Percentiles rank a stretch among this genome's conserved stretches.
Evolutionary conservation across 768 basidiomycete species (phyloP).

Genomic region (Tulasnella sp.): DNA sequence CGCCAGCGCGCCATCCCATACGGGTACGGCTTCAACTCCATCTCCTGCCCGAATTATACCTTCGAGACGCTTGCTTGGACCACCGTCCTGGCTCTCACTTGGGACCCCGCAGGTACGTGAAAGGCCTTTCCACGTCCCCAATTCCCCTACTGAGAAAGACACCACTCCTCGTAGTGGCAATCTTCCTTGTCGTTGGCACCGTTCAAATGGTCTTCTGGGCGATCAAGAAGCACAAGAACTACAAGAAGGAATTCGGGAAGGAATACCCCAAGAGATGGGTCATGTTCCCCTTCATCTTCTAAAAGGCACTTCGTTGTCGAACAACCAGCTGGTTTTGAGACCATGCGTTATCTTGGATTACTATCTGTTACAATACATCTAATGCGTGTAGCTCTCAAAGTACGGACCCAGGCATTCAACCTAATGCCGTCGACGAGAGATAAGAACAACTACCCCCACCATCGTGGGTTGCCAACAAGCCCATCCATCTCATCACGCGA

Average conservation of each 20-base stretch:
- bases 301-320: constrained; percentile 3
- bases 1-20: constrained; percentile 72
- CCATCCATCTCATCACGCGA: neutral
- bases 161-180: constrained; percentile 31
- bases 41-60: constrained; percentile 89
- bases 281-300: constrained; percentile 66
- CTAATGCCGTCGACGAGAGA: neutral
- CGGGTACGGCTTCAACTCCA: constrained; percentile 85
- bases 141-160: neutral
- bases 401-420: too few relatives aligned
- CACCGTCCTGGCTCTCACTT: constrained; percentile 61
- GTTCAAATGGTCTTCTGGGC: constrained; percentile 82
- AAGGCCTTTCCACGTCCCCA: neutral
- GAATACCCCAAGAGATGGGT: constrained; percentile 71
- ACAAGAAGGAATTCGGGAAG: constrained; percentile 89
- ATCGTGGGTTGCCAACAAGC: too few relatives aligned
- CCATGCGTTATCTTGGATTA: neutral
- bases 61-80: constrained; percentile 78
- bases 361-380: neutral
- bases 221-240: constrained; percentile 74
- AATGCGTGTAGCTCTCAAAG: too few relatives aligned
- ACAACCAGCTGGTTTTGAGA: neutral
- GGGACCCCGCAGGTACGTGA: constrained; percentile 56
- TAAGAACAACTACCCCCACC: too few relatives aligned
- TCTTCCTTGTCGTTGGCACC: constrained; percentile 52